These are phyloP conservation scores for Hanseniaspora uvarum DNA, from an alignment of 1,139 yeast species.

Conservation along the genomic window DNA sequence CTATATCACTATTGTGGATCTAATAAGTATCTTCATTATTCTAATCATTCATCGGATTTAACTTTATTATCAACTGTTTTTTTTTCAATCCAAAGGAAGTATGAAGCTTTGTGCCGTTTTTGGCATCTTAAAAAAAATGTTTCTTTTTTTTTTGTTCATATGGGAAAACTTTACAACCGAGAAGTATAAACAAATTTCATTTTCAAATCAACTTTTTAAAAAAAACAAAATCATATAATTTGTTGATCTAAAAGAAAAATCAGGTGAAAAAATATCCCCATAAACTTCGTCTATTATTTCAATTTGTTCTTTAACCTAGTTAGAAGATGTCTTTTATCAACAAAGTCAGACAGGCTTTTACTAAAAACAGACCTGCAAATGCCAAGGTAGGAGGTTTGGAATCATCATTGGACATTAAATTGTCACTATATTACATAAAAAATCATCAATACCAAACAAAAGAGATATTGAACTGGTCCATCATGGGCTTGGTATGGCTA, in stretches of 20 bases:
- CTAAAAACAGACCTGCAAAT: slow-evolving; percentile 46
- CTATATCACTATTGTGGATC: no score
- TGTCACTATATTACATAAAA: slow-evolving; percentile 41
- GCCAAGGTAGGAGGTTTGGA: slow-evolving; percentile 48
- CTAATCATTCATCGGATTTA: no score
- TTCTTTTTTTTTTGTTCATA: background rate
- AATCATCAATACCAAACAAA: slow-evolving; percentile 40
- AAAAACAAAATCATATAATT: no score
- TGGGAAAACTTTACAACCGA: background rate
- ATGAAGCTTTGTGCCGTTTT: no score
- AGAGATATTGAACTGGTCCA: slow-evolving; percentile 46
- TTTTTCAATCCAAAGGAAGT: no score
- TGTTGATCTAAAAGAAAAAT: background rate
- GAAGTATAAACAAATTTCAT: background rate
- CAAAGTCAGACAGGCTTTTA: slow-evolving; percentile 14
- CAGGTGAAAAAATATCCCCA: background rate
- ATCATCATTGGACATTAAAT: slow-evolving; percentile 47
- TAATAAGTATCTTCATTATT: no score
- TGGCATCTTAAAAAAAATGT: no score
- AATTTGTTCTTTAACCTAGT: background rate
- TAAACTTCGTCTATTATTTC: background rate
- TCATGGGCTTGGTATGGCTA: slow-evolving; percentile 40
- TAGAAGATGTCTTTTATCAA: slow-evolving; percentile 7
- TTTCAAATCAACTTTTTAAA: background rate
- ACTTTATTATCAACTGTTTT: no score